Evolutionary conservation across 2,329 filamentous ascomycete genomes (phyloP).

Genomic region (Phialophora expanda): DNA sequence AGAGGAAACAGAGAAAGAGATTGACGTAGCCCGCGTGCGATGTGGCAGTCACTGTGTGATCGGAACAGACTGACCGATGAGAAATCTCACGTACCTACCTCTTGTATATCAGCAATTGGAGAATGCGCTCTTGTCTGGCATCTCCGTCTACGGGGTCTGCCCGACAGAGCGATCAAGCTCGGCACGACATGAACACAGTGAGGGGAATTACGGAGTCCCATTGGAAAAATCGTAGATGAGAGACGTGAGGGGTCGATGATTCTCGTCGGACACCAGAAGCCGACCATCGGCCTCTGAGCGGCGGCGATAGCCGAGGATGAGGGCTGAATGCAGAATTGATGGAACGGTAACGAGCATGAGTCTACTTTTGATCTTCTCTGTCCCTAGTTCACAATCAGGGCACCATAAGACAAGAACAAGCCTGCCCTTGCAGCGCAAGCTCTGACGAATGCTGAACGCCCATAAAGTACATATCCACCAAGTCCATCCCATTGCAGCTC

Average conservation of each 20-base stretch:
- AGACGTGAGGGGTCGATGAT: neutral
- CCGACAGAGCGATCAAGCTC: slow-evolving; percentile 8
- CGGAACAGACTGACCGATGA: neutral
- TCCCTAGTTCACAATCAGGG: neutral
- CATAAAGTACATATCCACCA: slow-evolving; percentile 5
- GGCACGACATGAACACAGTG: slow-evolving; percentile 4
- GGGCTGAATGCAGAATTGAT: neutral
- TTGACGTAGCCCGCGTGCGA: neutral
- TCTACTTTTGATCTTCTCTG: neutral
- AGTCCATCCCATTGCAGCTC: neutral
- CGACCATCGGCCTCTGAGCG: slow-evolving; percentile 9
- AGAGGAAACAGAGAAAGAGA: neutral
- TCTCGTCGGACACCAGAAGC: neutral
- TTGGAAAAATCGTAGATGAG: neutral
- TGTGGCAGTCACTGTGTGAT: neutral
- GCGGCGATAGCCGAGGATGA: slow-evolving; percentile 8
- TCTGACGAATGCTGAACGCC: neutral
- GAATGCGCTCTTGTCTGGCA: neutral
- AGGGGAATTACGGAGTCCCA: neutral
- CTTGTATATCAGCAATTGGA: slow-evolving; percentile 7
- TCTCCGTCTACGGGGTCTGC: slow-evolving; percentile 7
- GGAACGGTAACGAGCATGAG: neutral
- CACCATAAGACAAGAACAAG: neutral
- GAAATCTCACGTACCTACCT: neutral
- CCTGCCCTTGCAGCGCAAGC: neutral